Evolutionary conservation across 345 rosid species (phyloP), one percentile per base, ranked within the genome.

Genomic region (Citrus glauca): DNA sequence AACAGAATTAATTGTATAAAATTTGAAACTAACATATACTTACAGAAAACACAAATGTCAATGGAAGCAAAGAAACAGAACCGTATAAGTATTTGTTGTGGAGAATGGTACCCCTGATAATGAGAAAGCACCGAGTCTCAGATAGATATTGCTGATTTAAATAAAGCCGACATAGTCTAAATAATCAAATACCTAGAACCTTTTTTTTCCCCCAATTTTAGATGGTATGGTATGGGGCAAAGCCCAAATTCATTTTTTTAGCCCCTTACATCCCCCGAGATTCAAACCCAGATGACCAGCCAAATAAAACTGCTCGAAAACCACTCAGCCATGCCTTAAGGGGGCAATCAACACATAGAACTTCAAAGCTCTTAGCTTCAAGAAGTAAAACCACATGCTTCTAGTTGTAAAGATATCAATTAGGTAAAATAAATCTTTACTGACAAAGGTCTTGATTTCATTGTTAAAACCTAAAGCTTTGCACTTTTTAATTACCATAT

Each of bases 1-100:
- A 16, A 73, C 20, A 48, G 24, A 6, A 65, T 7, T 62, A 73
- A 71, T 66, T 69, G 65, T 11, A 64, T 25, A 24, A 68, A 7
- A 64, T 70, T 30, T 37, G 81, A 77, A 78, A 75, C 71, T 48
- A 78, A 22, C 6, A 69, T 77, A 79, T 83, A 83, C 94, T 66
- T 92, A 94, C 98, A 84, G 79, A 74, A 68, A 92, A 85, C 68
- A 89, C 94, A 87, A 83, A 81, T 59, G 99, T 89, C 87, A 94
- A 32, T 79, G 99, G 97, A 86, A 96, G 93, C 85, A 94, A 78
- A 14, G 93, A n/a, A 75, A 89, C 91, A 71, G 99, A 94, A 79
- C 94, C 91, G 50, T 90, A 89, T 4, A 94, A 82, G 86, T 84
- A 90, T 81, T 91, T 89, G 95, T 78, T 91, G 90, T 92, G 98